These are phyloP conservation scores for Vicia villosa DNA, from an alignment of 306 rosid species.

Conservation along the genomic window DNA sequence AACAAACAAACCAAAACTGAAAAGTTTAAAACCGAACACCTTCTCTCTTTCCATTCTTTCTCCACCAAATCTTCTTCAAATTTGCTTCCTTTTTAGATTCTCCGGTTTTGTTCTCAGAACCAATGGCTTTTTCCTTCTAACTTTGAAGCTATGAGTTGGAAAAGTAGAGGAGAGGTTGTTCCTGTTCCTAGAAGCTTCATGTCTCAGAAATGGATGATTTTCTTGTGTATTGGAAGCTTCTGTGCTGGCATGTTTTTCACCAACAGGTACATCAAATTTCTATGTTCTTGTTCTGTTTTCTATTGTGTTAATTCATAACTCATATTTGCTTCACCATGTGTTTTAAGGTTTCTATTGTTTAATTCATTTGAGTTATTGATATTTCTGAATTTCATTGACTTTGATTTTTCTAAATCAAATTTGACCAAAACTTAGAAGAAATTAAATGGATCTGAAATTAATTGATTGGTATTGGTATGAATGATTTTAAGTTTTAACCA, in stretches of 20 bases:
- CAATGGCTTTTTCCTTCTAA: slow-evolving; percentile 42
- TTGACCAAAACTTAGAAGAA: slow-evolving; percentile 15
- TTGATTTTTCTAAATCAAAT: slow-evolving; percentile 10
- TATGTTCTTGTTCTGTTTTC: not conserved
- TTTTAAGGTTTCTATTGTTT: slow-evolving; percentile 25
- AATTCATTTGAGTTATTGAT: slow-evolving; percentile 17
- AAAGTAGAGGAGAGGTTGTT: slow-evolving; percentile 69
- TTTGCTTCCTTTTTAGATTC: slow-evolving; percentile 31
- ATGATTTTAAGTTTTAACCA: not conserved
- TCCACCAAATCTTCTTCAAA: slow-evolving; percentile 14
- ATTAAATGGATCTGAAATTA: slow-evolving; percentile 47
- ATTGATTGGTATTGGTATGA: slow-evolving; percentile 12
- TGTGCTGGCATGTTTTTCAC: slow-evolving; percentile 92
- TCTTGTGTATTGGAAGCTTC: slow-evolving; percentile 81
- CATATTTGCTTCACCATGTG: not conserved
- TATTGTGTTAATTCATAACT: not conserved
- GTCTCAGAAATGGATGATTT: slow-evolving; percentile 71
- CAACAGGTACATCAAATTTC: slow-evolving; percentile 56
- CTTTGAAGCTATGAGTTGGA: slow-evolving; percentile 66
- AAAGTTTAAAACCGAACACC: slow-evolving; percentile 25
- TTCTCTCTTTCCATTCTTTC: slow-evolving; percentile 46
- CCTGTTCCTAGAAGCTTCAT: slow-evolving; percentile 59
- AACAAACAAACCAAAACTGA: slow-evolving; percentile 49
- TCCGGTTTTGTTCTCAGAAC: slow-evolving; percentile 26
- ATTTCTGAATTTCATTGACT: slow-evolving; percentile 8